Conservation (phyloP, 1,284 basidiomycete genomes). For the Ceratobasidium sp. region DNA sequence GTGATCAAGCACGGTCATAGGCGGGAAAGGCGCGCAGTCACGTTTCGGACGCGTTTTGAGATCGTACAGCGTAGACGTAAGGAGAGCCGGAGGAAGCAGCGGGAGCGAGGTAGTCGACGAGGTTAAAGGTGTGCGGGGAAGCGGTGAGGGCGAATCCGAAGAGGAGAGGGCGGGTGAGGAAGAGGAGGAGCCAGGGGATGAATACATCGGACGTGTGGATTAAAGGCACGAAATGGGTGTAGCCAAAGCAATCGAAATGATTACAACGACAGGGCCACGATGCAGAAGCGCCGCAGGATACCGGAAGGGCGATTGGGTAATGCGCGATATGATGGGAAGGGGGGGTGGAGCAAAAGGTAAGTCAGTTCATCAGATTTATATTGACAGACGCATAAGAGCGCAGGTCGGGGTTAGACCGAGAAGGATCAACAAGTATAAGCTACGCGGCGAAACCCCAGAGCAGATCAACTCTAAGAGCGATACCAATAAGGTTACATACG, state of each 20-base stretch:
- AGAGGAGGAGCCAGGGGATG: conserved; percentile 32
- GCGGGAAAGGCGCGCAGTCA: conserved; percentile 32
- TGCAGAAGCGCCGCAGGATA: conserved; percentile 24
- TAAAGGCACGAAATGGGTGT: conserved; percentile 24
- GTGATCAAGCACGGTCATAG: conserved; percentile 39
- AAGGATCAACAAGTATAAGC: conserved; percentile 20
- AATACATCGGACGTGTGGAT: conserved; percentile 26
- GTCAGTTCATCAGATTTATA: conserved; percentile 42
- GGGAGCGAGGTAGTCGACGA: conserved; percentile 18
- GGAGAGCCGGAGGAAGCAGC: conserved; percentile 20
- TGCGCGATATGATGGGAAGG: conserved; percentile 20
- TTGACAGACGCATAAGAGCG: conserved; percentile 4
- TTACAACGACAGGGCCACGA: conserved; percentile 19
- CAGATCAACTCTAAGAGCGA: conserved; percentile 14
- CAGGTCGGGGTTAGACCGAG: conserved; percentile 23
- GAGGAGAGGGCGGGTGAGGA: conserved; percentile 36
- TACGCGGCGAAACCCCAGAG: conserved; percentile 5
- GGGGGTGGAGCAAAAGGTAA: conserved; percentile 33
- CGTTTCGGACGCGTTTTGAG: conserved; percentile 23
- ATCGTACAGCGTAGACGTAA: neutral
- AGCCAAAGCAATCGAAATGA: conserved; percentile 30
- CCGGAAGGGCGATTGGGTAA: conserved; percentile 28
- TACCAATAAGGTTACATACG: conserved; percentile 34
- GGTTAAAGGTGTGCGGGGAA: conserved; percentile 19
- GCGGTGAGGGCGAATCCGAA: conserved; percentile 27